Evolutionary conservation across 257 asterid genomes (phyloP).

Genomic region (Ilex asprella): DNA sequence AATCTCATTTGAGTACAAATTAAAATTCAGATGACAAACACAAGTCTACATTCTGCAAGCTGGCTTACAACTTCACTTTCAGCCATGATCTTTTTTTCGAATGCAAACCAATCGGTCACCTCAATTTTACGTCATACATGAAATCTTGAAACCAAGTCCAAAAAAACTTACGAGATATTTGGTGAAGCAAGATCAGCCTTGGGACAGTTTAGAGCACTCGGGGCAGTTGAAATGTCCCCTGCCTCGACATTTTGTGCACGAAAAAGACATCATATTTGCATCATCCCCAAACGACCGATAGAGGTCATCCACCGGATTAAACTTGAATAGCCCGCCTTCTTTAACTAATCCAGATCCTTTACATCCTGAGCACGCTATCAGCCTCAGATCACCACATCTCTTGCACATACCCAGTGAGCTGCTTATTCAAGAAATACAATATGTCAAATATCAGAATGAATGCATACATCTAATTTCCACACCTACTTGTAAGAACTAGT

Average conservation of each 20-base stretch:
- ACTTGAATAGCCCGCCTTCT: slow-evolving; percentile 41
- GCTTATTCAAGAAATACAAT: slow-evolving; percentile 6
- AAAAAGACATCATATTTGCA: slow-evolving; percentile 19
- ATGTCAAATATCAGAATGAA: not conserved
- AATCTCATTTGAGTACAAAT: too few species aligned
- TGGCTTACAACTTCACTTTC: too few species aligned
- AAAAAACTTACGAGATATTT: too few species aligned
- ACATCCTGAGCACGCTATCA: slow-evolving; percentile 70
- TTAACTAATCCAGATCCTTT: slow-evolving; percentile 62
- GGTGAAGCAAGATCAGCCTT: not conserved
- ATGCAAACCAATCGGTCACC: too few species aligned
- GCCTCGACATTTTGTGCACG: slow-evolving; percentile 49
- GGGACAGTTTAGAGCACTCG: slow-evolving; percentile 33
- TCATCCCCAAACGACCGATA: slow-evolving; percentile 16
- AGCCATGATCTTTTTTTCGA: too few species aligned
- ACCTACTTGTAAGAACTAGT: too few species aligned
- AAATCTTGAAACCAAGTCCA: too few species aligned
- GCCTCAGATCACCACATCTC: slow-evolving; percentile 77
- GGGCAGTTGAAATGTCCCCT: slow-evolving; percentile 70
- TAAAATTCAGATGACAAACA: too few species aligned
- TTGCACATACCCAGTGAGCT: slow-evolving; percentile 84
- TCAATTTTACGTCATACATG: too few species aligned
- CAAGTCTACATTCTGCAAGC: too few species aligned
- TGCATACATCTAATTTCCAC: too few species aligned
- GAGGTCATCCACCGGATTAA: slow-evolving; percentile 27